Base-by-base conservation (phyloP, 2,329 filamentous ascomycete species). In the Pseudogymnoascus sp. region DNA sequence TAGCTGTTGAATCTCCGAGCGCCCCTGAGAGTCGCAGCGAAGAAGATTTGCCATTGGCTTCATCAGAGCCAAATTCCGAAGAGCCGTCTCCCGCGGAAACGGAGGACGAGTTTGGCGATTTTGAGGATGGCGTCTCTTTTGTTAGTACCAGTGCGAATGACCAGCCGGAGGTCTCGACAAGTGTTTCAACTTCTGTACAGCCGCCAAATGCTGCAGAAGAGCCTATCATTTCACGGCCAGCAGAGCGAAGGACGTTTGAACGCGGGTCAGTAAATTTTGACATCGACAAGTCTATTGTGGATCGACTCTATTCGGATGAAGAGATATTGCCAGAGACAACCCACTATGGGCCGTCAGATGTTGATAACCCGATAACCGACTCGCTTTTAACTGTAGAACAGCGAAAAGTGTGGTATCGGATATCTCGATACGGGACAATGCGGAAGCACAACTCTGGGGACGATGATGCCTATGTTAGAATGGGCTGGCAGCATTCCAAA, bases 391-490 rank as follows among this genome's bases (percentile, higher is more conserved):
- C 78, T 2, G 79, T 81, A 3, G 80, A 81, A 2, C 80, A 88
- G 72, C 83, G 86, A 59, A 86, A 84, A 68, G 78, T 79, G 6
- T 89, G 86, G 86, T 87, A 88, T 67, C 82, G 84, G 19, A 73
- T 88, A 16, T 86, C 86, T 6, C 80, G 86, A 4, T 79, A 79
- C 63, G 86, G 84, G 2, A 84, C 85, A 0, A 78, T 81, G 67
- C 78, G 83, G 5, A 82, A 81, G 64, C 80, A 87, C 67, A 78
- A 85, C 62, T 73, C 74, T 2, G 84, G 81, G 44, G 80, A 85
- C 53, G 82, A 85, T 60, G 83, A 86, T 7, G 81, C 80, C 66
- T 88, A 88, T 70, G 76, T 81, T 16, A 79, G 81, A 7, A 78
- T 86, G n/a, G 75, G 76, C 2, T 89, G 86, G 86, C 66, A 70